phyloP scores from a whole-genome alignment of 2,329 filamentous ascomycete species.

The Epichloe brachyelytri region DNA sequence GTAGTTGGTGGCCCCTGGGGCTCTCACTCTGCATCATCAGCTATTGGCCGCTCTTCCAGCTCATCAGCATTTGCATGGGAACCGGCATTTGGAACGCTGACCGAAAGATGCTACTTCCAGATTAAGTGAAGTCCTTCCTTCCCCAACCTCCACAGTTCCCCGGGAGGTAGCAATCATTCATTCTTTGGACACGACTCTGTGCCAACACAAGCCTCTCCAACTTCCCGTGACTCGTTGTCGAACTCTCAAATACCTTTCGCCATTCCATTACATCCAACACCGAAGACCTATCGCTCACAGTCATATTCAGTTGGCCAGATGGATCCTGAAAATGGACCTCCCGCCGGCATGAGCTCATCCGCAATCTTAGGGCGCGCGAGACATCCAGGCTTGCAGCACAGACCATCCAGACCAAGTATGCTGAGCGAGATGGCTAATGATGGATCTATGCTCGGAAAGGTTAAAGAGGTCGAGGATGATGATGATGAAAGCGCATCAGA shows the following conservation, averaged over 20 bases:
- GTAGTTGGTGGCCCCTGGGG: constrained; percentile 39
- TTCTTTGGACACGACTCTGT: constrained; percentile 37
- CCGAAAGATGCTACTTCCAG: constrained; percentile 62
- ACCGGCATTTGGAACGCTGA: constrained; percentile 74
- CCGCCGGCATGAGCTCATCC: constrained; percentile 30
- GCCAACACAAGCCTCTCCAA: constrained; percentile 36
- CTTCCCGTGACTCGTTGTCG: constrained; percentile 37
- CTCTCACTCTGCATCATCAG: constrained; percentile 35
- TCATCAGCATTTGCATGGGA: constrained; percentile 49
- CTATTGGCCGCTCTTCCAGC: constrained; percentile 32
- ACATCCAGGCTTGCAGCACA: constrained; percentile 62
- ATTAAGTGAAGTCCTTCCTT: constrained; percentile 61
- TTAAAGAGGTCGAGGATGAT: constrained; percentile 58
- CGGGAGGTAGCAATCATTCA: constrained; percentile 26
- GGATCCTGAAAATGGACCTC: constrained; percentile 48
- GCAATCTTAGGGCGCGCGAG: constrained; percentile 40
- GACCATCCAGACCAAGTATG: constrained; percentile 68
- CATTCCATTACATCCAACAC: constrained; percentile 78
- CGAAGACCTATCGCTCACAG: constrained; percentile 87
- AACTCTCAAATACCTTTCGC: constrained; percentile 68
- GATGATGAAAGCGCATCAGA: constrained; percentile 47
- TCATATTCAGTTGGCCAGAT: constrained; percentile 92
- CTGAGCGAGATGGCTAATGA: constrained; percentile 59
- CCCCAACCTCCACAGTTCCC: constrained; percentile 53
- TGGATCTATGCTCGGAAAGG: constrained; percentile 48